Conservation (phyloP, 2,329 filamentous ascomycete genomes). For the Penicillium sp. region DNA sequence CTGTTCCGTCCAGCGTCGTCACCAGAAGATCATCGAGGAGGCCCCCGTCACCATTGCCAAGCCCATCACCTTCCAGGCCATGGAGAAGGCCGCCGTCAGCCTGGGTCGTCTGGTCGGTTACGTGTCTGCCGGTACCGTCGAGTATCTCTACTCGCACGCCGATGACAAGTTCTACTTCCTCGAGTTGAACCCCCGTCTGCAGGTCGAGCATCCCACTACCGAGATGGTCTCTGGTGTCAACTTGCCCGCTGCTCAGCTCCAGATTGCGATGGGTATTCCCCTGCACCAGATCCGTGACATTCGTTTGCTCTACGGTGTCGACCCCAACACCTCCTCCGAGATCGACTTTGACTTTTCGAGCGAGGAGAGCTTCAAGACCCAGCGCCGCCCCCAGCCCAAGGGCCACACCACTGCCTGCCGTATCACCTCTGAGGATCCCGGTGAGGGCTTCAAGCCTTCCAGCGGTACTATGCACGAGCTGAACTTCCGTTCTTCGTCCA, state of each 20-base stretch:
- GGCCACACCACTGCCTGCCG: constrained; percentile 97
- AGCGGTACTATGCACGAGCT: constrained; percentile 98
- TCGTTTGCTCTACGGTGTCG: constrained; percentile 90
- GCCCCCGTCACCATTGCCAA: constrained; percentile 96
- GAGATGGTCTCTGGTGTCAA: constrained; percentile 99
- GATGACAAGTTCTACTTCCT: constrained; percentile 99
- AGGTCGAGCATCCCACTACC: constrained; percentile 98
- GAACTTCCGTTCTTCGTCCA: constrained; percentile 98
- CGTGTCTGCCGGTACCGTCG: constrained; percentile 96
- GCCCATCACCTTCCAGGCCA: constrained; percentile 83
- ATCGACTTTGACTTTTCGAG: constrained; percentile 98
- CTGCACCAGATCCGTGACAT: constrained; percentile 96
- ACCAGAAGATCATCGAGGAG: constrained; percentile 99
- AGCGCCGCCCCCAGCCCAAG: constrained; percentile 89
- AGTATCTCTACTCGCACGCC: constrained; percentile 96
- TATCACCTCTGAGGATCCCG: constrained; percentile 98
- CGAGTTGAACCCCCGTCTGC: constrained; percentile 96
- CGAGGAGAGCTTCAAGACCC: constrained; percentile 77
- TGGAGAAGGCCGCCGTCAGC: constrained; percentile 96
- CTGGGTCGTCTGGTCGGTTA: constrained; percentile 94
- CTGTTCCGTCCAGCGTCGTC: constrained; percentile 95
- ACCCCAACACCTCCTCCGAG: constrained; percentile 80
- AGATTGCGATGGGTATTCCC: constrained; percentile 98
- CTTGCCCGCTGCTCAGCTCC: constrained; percentile 92
- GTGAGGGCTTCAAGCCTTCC: constrained; percentile 99